These are phyloP conservation scores for Polygonum maritimum DNA, from an alignment of 148 eudicot species.

Conservation along the genomic window DNA sequence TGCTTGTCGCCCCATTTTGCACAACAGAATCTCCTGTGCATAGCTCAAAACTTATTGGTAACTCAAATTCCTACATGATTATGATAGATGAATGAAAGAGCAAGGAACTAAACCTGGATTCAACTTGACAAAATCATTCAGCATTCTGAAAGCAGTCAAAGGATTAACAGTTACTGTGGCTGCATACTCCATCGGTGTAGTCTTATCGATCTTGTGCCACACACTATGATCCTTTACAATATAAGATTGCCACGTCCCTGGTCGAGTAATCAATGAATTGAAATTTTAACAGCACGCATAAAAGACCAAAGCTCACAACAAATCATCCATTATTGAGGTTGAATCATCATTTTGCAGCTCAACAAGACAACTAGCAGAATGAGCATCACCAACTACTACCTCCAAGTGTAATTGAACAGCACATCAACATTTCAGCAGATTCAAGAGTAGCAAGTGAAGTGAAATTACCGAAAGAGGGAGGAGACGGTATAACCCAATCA, in stretches of 20 bases:
- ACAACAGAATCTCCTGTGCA: conserved; percentile 76
- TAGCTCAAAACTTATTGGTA: not conserved
- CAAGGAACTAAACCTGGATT: conserved; percentile 38
- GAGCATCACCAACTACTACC: not conserved
- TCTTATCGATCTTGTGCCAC: conserved; percentile 75
- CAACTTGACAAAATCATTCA: conserved; percentile 57
- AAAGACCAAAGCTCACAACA: not conserved
- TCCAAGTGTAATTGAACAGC: not conserved
- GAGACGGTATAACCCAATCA: conserved; percentile 88
- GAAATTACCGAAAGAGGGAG: conserved; percentile 64
- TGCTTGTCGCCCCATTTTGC: conserved; percentile 97
- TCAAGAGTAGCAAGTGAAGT: not conserved
- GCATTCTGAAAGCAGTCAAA: conserved; percentile 79
- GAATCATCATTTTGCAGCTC: not conserved
- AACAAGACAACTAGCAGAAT: not conserved
- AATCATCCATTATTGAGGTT: not conserved
- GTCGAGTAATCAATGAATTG: not conserved
- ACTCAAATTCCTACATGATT: not conserved
- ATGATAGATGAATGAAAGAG: not conserved
- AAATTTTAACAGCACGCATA: not conserved
- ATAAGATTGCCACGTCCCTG: conserved; percentile 90
- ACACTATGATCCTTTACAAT: conserved; percentile 64
- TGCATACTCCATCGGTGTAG: conserved; percentile 74
- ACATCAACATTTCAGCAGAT: not conserved
- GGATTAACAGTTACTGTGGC: conserved; percentile 88